A percentile compares a stretch with the other conserved stretches of the same genome.
Evolutionary conservation across 805 yeast species (phyloP).

Genomic region (Hanseniaspora thailandica): DNA sequence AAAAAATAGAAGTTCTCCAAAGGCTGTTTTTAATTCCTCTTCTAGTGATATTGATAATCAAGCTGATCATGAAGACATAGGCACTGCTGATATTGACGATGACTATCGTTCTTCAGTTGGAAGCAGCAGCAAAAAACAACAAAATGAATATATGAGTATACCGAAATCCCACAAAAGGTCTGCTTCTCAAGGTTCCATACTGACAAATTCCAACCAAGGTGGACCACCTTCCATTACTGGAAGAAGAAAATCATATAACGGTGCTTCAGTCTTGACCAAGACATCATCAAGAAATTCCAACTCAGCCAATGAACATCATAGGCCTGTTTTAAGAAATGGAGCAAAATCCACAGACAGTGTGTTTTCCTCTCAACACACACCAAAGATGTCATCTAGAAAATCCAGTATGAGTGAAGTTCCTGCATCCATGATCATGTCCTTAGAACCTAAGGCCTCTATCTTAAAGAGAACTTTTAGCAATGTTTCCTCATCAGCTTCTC

Average conservation of each 20-base stretch:
- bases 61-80: constrained; percentile 3
- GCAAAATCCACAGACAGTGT: constrained; percentile 2
- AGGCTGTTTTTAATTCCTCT: background rate
- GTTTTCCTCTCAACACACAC: background rate
- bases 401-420: constrained; percentile 16
- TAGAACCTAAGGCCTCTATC: constrained; percentile 11
- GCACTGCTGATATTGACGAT: constrained; percentile 4
- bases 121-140: background rate
- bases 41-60: constrained; percentile 1
- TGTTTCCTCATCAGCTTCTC: constrained; percentile 12
- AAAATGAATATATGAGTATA: background rate
- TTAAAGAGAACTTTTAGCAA: constrained; percentile 9
- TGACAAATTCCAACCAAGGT: background rate
- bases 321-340: background rate
- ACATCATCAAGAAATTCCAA: constrained; percentile 7
- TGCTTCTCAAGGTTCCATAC: constrained; percentile 8
- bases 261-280: background rate
- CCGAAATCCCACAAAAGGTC: constrained; percentile 4
- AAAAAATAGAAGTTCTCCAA: background rate
- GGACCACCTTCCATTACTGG: background rate
- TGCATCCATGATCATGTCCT: constrained; percentile 12
- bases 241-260: background rate
- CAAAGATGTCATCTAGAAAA: constrained; percentile 9
- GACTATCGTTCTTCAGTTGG: background rate
- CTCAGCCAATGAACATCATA: background rate